These are phyloP conservation scores for Dillenia turbinata DNA, from an alignment of 164 flowering plant genomes.

Conservation along the genomic window DNA sequence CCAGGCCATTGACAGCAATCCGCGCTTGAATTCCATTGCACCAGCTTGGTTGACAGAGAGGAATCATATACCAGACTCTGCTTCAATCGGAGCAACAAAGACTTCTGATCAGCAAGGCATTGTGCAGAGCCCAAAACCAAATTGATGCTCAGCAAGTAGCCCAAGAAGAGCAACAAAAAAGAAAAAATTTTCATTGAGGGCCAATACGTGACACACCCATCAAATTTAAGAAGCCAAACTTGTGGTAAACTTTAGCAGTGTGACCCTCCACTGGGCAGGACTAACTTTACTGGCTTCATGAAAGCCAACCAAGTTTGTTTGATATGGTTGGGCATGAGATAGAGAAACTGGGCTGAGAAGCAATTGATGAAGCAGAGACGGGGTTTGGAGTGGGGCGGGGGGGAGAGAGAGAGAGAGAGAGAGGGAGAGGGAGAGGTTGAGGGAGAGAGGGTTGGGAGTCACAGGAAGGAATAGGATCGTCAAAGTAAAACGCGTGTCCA, in stretches of 20 bases:
- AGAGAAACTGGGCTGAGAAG: not conserved
- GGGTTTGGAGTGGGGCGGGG: not conserved
- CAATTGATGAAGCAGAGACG: not conserved
- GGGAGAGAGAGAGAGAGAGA: not conserved
- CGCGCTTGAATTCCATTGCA: constrained; percentile 24
- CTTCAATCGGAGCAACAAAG: constrained; percentile 24
- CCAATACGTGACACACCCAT: constrained; percentile 6
- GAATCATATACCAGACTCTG: constrained; percentile 12
- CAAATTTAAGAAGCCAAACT: not conserved
- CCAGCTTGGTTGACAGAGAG: constrained; percentile 9
- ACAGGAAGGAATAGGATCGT: not conserved
- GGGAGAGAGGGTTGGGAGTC: not conserved
- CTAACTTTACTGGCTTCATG: too few species aligned
- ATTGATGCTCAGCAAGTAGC: not conserved
- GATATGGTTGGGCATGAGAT: not conserved
- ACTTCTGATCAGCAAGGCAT: constrained; percentile 29
- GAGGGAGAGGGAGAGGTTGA: not conserved
- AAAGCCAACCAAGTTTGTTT: too few species aligned
- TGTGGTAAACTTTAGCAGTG: not conserved
- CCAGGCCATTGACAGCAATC: constrained; percentile 42
- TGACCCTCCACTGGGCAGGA: not conserved
- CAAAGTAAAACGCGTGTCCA: constrained; percentile 6
- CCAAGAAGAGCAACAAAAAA: constrained; percentile 14
- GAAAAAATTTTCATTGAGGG: constrained; percentile 21
- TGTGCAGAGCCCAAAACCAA: constrained; percentile 11